Evolutionary conservation across 2,329 filamentous ascomycete genomes (phyloP).

Genomic region (Chrysoporthe deuterocubensis): DNA sequence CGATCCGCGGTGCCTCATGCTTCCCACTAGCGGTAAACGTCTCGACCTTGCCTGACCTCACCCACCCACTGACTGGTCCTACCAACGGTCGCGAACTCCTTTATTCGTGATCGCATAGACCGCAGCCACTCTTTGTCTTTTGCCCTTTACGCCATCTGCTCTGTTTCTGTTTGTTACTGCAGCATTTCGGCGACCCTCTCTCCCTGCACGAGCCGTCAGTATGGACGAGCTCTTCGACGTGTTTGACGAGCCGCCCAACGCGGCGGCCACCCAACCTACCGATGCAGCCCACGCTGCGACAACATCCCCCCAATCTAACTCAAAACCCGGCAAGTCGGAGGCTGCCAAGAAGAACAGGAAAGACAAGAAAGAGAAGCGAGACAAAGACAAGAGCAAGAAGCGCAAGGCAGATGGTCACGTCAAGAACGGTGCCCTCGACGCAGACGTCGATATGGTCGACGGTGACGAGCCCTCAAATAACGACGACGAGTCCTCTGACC

Average conservation of each 20-base stretch:
- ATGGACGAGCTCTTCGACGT: constrained; percentile 86
- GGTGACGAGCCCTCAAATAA: constrained; percentile 46
- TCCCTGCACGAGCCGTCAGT: constrained; percentile 16
- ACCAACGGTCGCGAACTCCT: constrained; percentile 1
- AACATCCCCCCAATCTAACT: constrained; percentile 25
- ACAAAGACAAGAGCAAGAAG: constrained; percentile 78
- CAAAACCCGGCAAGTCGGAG: constrained; percentile 38
- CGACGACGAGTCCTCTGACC: constrained; percentile 37
- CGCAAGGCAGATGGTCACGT: constrained; percentile 81
- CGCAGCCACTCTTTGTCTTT: not conserved
- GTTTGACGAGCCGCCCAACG: constrained; percentile 71
- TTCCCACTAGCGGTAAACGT: constrained; percentile 4
- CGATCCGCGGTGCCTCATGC: constrained; percentile 8
- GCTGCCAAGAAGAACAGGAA: constrained; percentile 41
- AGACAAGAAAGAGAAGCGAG: constrained; percentile 51
- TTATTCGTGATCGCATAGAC: not conserved
- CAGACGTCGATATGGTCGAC: constrained; percentile 50
- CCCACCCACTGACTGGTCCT: not conserved
- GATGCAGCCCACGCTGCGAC: constrained; percentile 32
- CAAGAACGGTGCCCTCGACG: constrained; percentile 55
- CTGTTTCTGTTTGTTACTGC: not conserved
- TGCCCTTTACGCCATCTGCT: not conserved
- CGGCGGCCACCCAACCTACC: constrained; percentile 39
- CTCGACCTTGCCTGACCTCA: not conserved
- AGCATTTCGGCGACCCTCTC: too few relatives aligned